These are phyloP conservation scores for Globisporangium canariense DNA, from an alignment of 352 stramenopile genomes.

Conservation along the genomic window DNA sequence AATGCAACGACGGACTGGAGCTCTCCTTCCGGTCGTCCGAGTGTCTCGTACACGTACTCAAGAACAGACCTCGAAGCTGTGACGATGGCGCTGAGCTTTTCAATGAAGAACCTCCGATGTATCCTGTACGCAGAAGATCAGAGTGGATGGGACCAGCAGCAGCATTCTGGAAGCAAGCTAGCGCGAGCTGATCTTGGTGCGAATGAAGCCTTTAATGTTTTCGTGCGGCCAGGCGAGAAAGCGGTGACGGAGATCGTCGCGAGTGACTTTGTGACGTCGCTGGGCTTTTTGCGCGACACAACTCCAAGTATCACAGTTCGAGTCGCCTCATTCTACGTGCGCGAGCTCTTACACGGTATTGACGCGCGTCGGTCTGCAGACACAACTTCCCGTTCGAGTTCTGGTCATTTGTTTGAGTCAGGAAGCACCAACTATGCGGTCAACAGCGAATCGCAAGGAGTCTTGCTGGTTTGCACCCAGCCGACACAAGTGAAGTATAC, in stretches of 20 bases:
- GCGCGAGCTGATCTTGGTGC: neutral
- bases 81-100: conserved; percentile 61
- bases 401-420: neutral
- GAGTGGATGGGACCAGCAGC: neutral
- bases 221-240: conserved; percentile 9
- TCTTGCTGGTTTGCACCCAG: conserved; percentile 38
- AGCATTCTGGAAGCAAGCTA: neutral
- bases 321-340: conserved; percentile 17
- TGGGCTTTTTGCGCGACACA: conserved; percentile 15
- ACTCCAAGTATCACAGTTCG: conserved; percentile 14
- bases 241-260: conserved; percentile 14
- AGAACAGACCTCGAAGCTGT: conserved; percentile 62
- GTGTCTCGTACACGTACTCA: conserved; percentile 68
- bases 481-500: conserved; percentile 49
- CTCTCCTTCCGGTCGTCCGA: conserved; percentile 43
- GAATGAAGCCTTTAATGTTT: neutral
- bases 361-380: neutral
- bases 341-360: conserved; percentile 6
- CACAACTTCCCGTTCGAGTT: neutral
- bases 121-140: conserved; percentile 33
- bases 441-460: conserved; percentile 15
- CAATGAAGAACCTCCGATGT: conserved; percentile 53
- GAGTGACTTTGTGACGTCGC: conserved; percentile 17
- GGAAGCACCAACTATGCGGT: neutral
- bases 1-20: conserved; percentile 4